These are phyloP conservation scores for Draba incana DNA, from an alignment of 345 rosid genomes.

Conservation along the genomic window DNA sequence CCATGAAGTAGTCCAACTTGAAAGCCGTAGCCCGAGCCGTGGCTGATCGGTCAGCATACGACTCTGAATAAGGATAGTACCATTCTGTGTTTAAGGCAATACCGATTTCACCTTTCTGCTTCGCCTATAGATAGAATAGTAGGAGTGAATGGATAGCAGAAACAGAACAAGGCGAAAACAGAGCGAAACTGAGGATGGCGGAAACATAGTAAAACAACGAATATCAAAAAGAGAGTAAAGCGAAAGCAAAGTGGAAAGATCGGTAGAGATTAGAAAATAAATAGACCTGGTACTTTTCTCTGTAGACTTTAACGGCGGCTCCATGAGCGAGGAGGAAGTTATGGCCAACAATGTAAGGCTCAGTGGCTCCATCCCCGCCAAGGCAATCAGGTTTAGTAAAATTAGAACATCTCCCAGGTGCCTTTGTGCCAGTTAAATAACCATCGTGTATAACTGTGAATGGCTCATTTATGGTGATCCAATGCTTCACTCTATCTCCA, in stretches of 20 bases:
- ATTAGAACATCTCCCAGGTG: conserved; percentile 46
- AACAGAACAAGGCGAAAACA: not conserved
- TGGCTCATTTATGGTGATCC: conserved; percentile 55
- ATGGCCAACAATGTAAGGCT: conserved; percentile 46
- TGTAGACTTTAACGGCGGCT: conserved; percentile 45
- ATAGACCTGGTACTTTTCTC: conserved; percentile 41
- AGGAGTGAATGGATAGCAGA: not conserved
- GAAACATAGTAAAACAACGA: not conserved
- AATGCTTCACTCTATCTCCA: conserved; percentile 55
- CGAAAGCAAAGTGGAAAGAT: conserved; percentile 3
- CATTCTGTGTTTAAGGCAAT: conserved; percentile 46
- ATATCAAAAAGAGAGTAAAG: not conserved
- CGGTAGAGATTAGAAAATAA: too few relatives aligned
- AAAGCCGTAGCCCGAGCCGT: conserved; percentile 50
- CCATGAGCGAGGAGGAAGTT: conserved; percentile 53
- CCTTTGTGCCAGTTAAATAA: conserved; percentile 34
- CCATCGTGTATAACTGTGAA: conserved; percentile 34
- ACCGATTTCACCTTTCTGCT: conserved; percentile 53
- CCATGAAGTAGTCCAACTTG: conserved; percentile 47
- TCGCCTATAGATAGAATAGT: conserved; percentile 37
- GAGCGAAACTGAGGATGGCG: not conserved
- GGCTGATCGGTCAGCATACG: conserved; percentile 40
- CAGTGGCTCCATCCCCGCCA: conserved; percentile 44
- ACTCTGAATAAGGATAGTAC: conserved; percentile 48
- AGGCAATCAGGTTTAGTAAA: conserved; percentile 38